phyloP scores from a whole-genome alignment of 2,329 filamentous ascomycete species.

The Trichophyton schoenleinii region DNA sequence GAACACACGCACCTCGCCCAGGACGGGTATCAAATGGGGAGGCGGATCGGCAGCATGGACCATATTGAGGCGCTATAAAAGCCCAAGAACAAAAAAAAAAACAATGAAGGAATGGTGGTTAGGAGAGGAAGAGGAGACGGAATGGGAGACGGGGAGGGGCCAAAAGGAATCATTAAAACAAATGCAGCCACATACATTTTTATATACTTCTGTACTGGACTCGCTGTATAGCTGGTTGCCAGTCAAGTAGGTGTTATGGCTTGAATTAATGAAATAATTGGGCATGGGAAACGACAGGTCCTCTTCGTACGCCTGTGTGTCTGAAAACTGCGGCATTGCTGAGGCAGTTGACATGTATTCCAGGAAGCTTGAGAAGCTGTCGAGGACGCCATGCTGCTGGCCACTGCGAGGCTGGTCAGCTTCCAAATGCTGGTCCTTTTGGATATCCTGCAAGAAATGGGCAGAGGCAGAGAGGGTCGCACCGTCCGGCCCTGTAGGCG shows the following conservation, averaged over 20 bases:
- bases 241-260: conserved; percentile 84
- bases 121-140: not conserved
- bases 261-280: conserved; percentile 89
- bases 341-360: conserved; percentile 38
- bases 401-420: not conserved
- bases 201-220: conserved; percentile 67
- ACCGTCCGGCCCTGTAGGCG: not conserved
- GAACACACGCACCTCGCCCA: not conserved
- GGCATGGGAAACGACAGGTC: conserved; percentile 59
- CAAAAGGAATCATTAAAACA: not conserved
- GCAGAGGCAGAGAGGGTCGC: not conserved
- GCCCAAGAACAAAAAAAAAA: not conserved
- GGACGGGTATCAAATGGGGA: not conserved
- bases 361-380: conserved; percentile 32
- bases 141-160: not conserved
- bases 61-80: not conserved
- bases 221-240: conserved; percentile 74
- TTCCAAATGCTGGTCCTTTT: conserved; percentile 9
- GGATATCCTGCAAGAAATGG: conserved; percentile 13
- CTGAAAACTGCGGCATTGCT: conserved; percentile 24
- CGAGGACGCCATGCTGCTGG: conserved; percentile 4
- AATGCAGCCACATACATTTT: conserved; percentile 43
- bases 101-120: not conserved
- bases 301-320: conserved; percentile 30
- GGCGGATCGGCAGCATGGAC: not conserved